Evolutionary conservation across 2,329 filamentous ascomycete genomes (phyloP).

Genomic region (Beauveria australis): DNA sequence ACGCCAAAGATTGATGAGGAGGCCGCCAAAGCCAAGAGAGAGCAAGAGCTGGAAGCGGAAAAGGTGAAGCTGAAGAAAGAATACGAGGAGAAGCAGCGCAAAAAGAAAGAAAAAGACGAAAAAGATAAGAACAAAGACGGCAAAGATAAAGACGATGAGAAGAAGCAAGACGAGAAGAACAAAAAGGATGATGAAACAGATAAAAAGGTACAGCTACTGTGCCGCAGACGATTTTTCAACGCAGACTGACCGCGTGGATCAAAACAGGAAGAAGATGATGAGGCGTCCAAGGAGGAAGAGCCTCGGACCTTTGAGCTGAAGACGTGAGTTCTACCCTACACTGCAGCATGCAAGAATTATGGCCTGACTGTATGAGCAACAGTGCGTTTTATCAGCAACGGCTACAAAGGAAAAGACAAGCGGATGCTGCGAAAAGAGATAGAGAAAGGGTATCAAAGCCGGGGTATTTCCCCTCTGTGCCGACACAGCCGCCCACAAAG

Average conservation of each 20-base stretch:
- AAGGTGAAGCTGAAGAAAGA: slow-evolving; percentile 62
- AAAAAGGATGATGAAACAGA: slow-evolving; percentile 31
- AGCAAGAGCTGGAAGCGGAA: slow-evolving; percentile 58
- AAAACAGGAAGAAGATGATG: slow-evolving; percentile 17
- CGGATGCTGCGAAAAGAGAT: slow-evolving; percentile 59
- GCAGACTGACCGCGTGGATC: not conserved
- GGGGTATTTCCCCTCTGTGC: slow-evolving; percentile 76
- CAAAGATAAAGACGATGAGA: slow-evolving; percentile 35
- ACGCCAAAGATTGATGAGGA: slow-evolving; percentile 63
- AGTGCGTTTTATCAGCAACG: slow-evolving; percentile 84
- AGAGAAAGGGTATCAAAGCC: slow-evolving; percentile 73
- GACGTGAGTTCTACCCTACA: slow-evolving; percentile 42
- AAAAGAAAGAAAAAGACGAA: slow-evolving; percentile 60
- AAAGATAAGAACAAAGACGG: slow-evolving; percentile 44
- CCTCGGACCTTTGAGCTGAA: slow-evolving; percentile 78
- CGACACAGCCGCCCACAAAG: slow-evolving; percentile 45
- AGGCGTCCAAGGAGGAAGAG: slow-evolving; percentile 45
- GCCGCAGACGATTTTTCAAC: not conserved
- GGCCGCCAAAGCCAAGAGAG: slow-evolving; percentile 49
- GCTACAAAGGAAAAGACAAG: slow-evolving; percentile 57
- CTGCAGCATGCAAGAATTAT: not conserved
- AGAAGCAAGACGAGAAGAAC: slow-evolving; percentile 34
- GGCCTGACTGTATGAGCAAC: slow-evolving; percentile 3
- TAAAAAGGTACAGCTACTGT: slow-evolving; percentile 18
- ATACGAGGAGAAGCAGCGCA: slow-evolving; percentile 64